Evolutionary conservation across 2,329 filamentous ascomycete genomes (phyloP), one percentile per base, ranked within the genome.

Genomic region (Hirsutella minnesotensis): DNA sequence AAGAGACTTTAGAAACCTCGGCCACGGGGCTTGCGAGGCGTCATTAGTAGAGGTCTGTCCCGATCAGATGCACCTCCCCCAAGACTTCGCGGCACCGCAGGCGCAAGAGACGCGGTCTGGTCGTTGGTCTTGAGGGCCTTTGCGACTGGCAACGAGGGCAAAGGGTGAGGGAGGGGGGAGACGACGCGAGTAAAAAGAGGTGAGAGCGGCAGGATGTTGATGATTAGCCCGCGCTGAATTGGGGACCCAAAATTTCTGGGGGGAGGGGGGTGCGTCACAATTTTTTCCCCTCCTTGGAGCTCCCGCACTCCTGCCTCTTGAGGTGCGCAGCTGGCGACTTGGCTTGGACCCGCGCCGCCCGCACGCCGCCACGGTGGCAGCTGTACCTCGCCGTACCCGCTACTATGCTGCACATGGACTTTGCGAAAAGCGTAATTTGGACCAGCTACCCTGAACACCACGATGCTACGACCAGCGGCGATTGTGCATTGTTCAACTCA

Each of bases 11-110:
- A 57, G 47, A 56, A 53, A 50, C 52, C 55, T 53, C 48, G 53
- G 51, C 53, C 52, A 55, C 52, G 51, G 58, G 48, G 53, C 59
- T 57, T 60, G 54, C 51, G 52, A 52, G 48, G 53, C 43, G 53
- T 52, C 53, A 51, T 52, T 44, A 45, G 49, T 51, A 51, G 46
- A 46, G 49, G 51, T 48, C 47, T 46, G 44, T 46, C 47, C 48
- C 44, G 39, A 46, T 46, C 43, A 47, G 49, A 49, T 49, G 48
- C 48, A 48, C 41, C 49, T 47, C 47, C 40, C 44, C 45, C 44
- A 44, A 44, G 46, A 45, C 43, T 34, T 35, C 13, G 39, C 44
- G 47, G 50, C 51, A 49, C 51, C 49, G 36, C 39, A 38, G 44
- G 42, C 43, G 33, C 27, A 42, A 36, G 33, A 39, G 16, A 40